Evolutionary conservation across 2,329 filamentous ascomycete species (phyloP), one percentile per base, ranked within the genome.

Genomic region (Tympanopsis confertula): DNA sequence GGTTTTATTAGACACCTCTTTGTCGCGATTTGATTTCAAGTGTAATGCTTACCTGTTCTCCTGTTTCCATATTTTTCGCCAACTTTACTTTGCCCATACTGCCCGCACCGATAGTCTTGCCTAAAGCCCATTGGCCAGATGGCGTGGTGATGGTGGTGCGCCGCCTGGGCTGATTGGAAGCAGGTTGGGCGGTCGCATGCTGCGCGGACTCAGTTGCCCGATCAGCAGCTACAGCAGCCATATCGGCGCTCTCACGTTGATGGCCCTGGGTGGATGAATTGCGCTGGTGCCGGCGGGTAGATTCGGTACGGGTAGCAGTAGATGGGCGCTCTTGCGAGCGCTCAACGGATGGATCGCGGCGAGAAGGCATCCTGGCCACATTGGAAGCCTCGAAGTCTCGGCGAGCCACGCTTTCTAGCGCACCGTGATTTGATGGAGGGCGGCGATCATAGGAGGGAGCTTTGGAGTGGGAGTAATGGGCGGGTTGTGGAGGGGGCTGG

Each of bases 1-100:
- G 24, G 10, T 10, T 28, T 28, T n/a, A 28, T n/a, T 10, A 10
- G 10, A 28, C 10, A 28, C n/a, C 24, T n/a, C 10, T 28, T 28
- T 28, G 24, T 28, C n/a, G 10, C 24, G n/a, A 28, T 28, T n/a
- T n/a, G 24, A 28, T 10, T 10, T 26, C 22, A 7, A 26, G 7
- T 7, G 7, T 26, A 26, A 26, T n/a, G 62, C 70, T 51, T 63
- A 88, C 86, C 77, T 95, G 85, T 66, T 96, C 91, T 49, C 82
- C 84, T 15, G 84, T 85, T 51, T 94, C 88, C 48, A 82, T 73
- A 59, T 93, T 93, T 50, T 85, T 85, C 18, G 91, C 91, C 47
- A 98, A 68, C 65, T 96, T 96, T 44, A 98, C 91, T 60, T 96
- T 96, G 46, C 91, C 91, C 91, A 98, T 98, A 59, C 89, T 96